These are phyloP conservation scores for Piper longum DNA, from an alignment of 164 flowering plant genomes.

Conservation along the genomic window DNA sequence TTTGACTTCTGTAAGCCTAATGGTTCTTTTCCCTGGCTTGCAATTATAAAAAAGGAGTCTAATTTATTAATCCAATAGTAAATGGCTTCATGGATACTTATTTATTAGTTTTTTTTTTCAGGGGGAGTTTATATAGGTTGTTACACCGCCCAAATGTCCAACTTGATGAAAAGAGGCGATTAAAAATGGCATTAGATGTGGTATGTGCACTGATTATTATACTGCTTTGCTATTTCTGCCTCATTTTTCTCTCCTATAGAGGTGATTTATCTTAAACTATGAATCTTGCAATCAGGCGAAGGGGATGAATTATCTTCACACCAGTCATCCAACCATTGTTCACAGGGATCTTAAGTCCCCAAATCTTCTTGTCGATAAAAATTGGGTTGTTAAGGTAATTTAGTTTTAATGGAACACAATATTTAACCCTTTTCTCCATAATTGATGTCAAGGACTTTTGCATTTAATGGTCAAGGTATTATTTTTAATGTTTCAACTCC, in stretches of 20 bases:
- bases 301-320: slow-evolving; percentile 98
- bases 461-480: background rate
- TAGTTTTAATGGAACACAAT: background rate
- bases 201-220: slow-evolving; percentile 23
- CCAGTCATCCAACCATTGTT: slow-evolving; percentile 89
- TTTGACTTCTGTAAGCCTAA: too few relatives aligned
- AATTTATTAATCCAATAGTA: too few relatives aligned
- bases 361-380: slow-evolving; percentile 96
- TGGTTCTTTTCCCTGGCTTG: background rate
- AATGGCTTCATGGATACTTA: too few relatives aligned
- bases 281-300: slow-evolving; percentile 54
- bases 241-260: slow-evolving; percentile 2
- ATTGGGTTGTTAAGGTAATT: slow-evolving; percentile 91
- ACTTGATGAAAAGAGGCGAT: slow-evolving; percentile 74
- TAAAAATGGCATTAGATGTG: slow-evolving; percentile 97
- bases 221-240: background rate
- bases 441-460: background rate
- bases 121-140: slow-evolving; percentile 90
- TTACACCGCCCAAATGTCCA: slow-evolving; percentile 66
- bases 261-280: background rate
- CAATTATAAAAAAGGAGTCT: too few relatives aligned
- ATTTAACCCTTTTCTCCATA: background rate
- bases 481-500: background rate
- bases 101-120: slow-evolving; percentile 17
- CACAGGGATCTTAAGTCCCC: slow-evolving; percentile 97